Base-by-base conservation (phyloP, 768 basidiomycete species). In the Glaciozyma antarctica region DNA sequence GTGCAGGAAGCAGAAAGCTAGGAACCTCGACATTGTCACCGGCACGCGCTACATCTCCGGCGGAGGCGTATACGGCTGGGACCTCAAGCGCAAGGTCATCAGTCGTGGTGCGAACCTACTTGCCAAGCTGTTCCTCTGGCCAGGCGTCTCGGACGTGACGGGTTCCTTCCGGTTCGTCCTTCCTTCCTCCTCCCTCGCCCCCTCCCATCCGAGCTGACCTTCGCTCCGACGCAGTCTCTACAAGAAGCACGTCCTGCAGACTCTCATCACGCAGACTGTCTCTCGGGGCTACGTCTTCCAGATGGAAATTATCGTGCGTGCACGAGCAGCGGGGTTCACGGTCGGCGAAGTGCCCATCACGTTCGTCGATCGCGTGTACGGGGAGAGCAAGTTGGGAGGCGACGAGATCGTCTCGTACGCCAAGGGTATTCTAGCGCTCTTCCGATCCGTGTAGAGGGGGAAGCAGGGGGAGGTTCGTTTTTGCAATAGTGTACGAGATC, bases 221-320 rank as follows among this genome's bases (percentile, higher is more conserved):
- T 21, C 16, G 47, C 17, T 6, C 7, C 15, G 12, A 13, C 26
- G 30, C 26, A 58, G 57, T 65, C 76, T 94, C 21, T 94, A 94
- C 75, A 85, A 88, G 47, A 75, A 84, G 16, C 80, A 81, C 1
- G 91, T 88, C 10, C 80, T 94, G 61, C 83, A 82, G 56, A 85
- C 90, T 70, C 87, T 94, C 73, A 93, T 94, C 72, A 83, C 86
- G 7, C 81, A 86, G 69, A 90, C 88, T 2, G 82, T 86, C 66
- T 90, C 90, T 3, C 88, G 88, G 69, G 91, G 91, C 13, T 94
- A 93, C 72, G 91, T 94, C 38, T 93, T 94, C 80, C 91, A 94
- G 80, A 94, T 94, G 91, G 91, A 94, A 76, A 94, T 93, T 86
- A 93, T 93, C 83, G 91, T 90, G 24, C 83, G 91, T 1, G 91